A percentile compares a stretch with the other conserved stretches of the same genome.
Evolutionary conservation across 345 rosid genomes (phyloP).

Genomic region (Turritis glabra): DNA sequence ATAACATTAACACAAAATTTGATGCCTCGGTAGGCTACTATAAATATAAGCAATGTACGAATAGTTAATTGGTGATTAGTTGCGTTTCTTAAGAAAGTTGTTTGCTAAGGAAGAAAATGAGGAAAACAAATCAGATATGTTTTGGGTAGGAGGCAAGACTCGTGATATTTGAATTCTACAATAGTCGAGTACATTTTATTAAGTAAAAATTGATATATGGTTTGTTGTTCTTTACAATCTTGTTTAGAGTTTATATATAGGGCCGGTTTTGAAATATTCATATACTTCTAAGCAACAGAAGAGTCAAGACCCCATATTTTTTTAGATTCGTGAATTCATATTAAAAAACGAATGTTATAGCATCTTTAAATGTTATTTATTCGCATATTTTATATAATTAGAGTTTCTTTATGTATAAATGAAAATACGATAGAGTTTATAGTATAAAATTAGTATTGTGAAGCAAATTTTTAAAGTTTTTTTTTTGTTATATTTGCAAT

Average conservation of each 20-base stretch:
- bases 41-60: slow-evolving; percentile 6
- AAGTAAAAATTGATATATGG: not conserved
- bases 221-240: not conserved
- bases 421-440: no score
- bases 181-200: not conserved
- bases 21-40: not conserved
- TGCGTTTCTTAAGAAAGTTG: not conserved
- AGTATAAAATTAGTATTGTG: no score
- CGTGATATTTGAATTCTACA: not conserved
- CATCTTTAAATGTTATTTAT: not conserved
- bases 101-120: not conserved
- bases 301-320: no score
- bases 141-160: not conserved
- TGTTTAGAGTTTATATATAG: no score
- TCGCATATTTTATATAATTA: not conserved
- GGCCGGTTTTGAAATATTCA: not conserved
- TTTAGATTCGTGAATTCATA: not conserved
- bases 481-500: not conserved
- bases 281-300: not conserved
- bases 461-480: no score
- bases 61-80: slow-evolving; percentile 7
- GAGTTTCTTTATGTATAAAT: not conserved
- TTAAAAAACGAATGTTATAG: not conserved
- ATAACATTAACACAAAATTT: not conserved
- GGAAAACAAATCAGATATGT: not conserved